Conservation (phyloP, 495 filamentous ascomycete species). For the Trichoderma virens region DNA sequence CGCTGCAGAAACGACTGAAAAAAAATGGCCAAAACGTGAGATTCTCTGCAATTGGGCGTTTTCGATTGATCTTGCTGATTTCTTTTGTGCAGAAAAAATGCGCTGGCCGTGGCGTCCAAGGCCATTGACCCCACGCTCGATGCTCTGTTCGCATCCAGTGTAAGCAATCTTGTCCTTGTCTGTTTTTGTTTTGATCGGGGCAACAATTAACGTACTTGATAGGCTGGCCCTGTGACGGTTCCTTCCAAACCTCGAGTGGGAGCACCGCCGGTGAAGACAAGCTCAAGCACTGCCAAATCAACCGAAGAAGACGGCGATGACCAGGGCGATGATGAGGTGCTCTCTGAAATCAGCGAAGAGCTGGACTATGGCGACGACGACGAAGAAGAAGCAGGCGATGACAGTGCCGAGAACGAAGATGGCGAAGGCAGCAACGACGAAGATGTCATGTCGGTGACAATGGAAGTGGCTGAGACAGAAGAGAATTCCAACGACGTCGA, state of each 20-base stretch:
- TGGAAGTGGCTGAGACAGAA: slow-evolving; percentile 20
- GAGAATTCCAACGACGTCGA: slow-evolving; percentile 20
- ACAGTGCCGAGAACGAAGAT: neutral
- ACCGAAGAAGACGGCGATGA: slow-evolving; percentile 30
- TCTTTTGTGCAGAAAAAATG: slow-evolving; percentile 21
- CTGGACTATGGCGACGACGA: slow-evolving; percentile 27
- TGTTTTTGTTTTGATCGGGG: neutral
- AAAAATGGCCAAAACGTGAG: slow-evolving; percentile 26
- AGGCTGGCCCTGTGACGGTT: slow-evolving; percentile 63
- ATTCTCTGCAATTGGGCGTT: slow-evolving; percentile 3
- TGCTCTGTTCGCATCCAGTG: slow-evolving; percentile 74
- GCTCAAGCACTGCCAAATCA: neutral
- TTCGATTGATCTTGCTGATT: neutral
- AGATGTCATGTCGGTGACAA: slow-evolving; percentile 23
- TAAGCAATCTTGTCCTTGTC: slow-evolving; percentile 37
- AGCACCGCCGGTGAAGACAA: slow-evolving; percentile 10
- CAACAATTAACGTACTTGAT: slow-evolving; percentile 17
- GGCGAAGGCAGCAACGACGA: slow-evolving; percentile 17
- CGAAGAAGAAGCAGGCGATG: slow-evolving; percentile 20
- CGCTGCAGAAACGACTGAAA: slow-evolving; percentile 8
- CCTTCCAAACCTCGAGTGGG: slow-evolving; percentile 43
- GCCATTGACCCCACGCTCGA: slow-evolving; percentile 68
- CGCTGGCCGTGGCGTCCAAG: slow-evolving; percentile 31
- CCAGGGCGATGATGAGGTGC: slow-evolving; percentile 24
- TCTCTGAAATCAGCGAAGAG: slow-evolving; percentile 9